Conservation (phyloP, 352 stramenopile genomes). For the Phytopythium kandeliae region DNA sequence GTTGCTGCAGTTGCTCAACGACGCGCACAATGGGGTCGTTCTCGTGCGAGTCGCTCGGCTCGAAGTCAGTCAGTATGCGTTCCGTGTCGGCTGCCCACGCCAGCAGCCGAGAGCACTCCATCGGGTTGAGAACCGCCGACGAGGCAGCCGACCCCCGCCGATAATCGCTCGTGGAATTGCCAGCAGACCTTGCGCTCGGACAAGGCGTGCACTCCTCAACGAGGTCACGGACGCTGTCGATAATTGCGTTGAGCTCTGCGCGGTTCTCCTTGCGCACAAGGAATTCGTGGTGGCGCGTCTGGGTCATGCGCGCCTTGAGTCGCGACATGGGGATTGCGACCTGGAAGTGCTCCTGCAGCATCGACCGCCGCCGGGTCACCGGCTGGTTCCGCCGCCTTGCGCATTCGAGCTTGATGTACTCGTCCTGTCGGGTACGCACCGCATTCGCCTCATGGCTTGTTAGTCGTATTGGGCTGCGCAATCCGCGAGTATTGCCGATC, state of each 20-base stretch:
- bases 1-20: constrained; percentile 43
- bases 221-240: constrained; percentile 34
- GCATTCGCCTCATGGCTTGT: no score
- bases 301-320: constrained; percentile 39
- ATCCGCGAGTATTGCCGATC: no score
- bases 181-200: neutral
- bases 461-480: no score
- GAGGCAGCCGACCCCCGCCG: constrained; percentile 3
- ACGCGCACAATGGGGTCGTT: constrained; percentile 42
- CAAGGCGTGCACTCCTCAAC: constrained; percentile 11
- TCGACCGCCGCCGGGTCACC: constrained; percentile 30
- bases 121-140: constrained; percentile 23
- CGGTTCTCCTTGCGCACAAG: constrained; percentile 48
- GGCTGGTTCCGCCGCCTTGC: constrained; percentile 40
- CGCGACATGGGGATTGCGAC: constrained; percentile 26
- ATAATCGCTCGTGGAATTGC: neutral
- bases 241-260: constrained; percentile 28
- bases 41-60: constrained; percentile 33
- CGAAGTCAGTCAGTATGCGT: constrained; percentile 35
- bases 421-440: constrained; percentile 24
- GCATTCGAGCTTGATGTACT: constrained; percentile 55
- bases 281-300: constrained; percentile 44
- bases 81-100: constrained; percentile 33
- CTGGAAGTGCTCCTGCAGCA: constrained; percentile 41
- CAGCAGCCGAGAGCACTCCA: constrained; percentile 44